phyloP scores from a whole-genome alignment of 768 basidiomycete species.

The Mycena olivaceomarginata region DNA sequence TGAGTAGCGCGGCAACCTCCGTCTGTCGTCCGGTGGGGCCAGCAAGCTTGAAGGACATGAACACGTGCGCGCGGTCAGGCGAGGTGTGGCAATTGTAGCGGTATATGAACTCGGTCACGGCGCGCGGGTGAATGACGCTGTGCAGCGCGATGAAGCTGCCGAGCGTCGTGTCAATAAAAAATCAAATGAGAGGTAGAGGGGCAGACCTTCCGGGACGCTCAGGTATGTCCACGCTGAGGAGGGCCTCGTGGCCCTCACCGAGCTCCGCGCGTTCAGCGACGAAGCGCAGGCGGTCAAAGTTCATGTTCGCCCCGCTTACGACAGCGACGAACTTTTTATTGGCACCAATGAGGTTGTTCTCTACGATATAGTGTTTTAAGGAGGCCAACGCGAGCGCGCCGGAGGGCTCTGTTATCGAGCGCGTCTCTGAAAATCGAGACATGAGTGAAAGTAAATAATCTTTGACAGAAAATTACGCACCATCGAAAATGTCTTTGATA shows the following conservation, averaged over 20 bases:
- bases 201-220: constrained; percentile 93
- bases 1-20: constrained; percentile 81
- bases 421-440: constrained; percentile 79
- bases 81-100: constrained; percentile 82
- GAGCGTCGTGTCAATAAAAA: constrained; percentile 15
- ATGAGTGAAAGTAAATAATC: constrained; percentile 8
- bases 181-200: not conserved
- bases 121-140: constrained; percentile 90
- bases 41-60: constrained; percentile 90
- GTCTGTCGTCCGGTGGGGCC: constrained; percentile 73
- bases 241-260: constrained; percentile 95
- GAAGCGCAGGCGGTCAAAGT: constrained; percentile 96
- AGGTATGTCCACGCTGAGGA: constrained; percentile 96
- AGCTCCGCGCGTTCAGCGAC: constrained; percentile 99
- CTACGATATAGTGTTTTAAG: constrained; percentile 89
- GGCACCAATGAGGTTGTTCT: constrained; percentile 88
- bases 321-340: constrained; percentile 94
- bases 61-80: constrained; percentile 85
- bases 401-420: constrained; percentile 97
- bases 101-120: constrained; percentile 97
- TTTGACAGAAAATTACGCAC: constrained; percentile 61
- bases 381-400: constrained; percentile 96
- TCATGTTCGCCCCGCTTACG: constrained; percentile 98
- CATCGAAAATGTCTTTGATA: constrained; percentile 99
- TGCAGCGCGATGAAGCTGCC: constrained; percentile 92